Evolutionary conservation across 768 basidiomycete genomes (phyloP).

Genomic region (Cystofilobasidium ferigula): DNA sequence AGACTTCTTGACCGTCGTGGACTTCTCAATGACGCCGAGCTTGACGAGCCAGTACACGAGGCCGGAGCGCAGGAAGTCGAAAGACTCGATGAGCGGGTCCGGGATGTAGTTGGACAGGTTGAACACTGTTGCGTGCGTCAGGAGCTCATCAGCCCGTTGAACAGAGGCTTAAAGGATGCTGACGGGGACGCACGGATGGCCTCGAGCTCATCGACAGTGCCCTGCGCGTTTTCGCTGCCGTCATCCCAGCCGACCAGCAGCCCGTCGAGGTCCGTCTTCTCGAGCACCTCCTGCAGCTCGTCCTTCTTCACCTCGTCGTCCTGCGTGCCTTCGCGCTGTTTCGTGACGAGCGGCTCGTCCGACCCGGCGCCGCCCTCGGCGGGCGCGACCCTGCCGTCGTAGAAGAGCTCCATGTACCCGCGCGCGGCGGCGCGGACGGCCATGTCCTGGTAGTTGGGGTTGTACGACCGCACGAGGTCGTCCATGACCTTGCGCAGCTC

Average conservation of each 20-base stretch:
- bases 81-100: constrained; percentile 61
- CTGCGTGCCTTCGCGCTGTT: constrained; percentile 38
- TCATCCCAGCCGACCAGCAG: constrained; percentile 66
- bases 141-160: not conserved
- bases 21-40: constrained; percentile 48
- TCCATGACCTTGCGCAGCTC: constrained; percentile 73
- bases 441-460: constrained; percentile 99
- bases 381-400: constrained; percentile 18
- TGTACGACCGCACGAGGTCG: constrained; percentile 71
- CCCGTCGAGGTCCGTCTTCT: constrained; percentile 54
- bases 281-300: constrained; percentile 47
- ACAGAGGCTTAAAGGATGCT: not conserved
- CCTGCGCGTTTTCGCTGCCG: constrained; percentile 25
- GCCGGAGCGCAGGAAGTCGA: constrained; percentile 54
- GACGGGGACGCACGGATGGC: constrained; percentile 46
- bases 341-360: constrained; percentile 37
- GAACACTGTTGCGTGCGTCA: constrained; percentile 50
- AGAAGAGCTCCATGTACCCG: constrained; percentile 62
- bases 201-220: constrained; percentile 42
- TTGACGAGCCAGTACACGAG: constrained; percentile 54
- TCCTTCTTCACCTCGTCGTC: constrained; percentile 46
- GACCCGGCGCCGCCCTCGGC: constrained; percentile 20
- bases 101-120: constrained; percentile 73
- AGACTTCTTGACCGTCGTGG: constrained; percentile 9
- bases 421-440: constrained; percentile 92